Conservation (phyloP, 2,329 filamentous ascomycete species). For the Paradendryphiella salina region DNA sequence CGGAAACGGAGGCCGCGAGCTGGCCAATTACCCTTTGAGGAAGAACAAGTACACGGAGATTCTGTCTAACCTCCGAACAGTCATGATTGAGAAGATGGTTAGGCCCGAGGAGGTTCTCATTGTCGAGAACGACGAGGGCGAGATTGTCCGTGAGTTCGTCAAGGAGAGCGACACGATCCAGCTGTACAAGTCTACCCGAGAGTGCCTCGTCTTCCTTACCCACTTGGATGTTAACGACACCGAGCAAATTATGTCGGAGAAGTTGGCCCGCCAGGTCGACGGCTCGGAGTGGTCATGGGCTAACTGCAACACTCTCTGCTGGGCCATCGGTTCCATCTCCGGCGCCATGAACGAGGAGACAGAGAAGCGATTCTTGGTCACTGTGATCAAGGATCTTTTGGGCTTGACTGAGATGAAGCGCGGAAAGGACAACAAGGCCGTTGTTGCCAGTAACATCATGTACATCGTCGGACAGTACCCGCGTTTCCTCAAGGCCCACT, state of each 20-base stretch:
- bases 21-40: conserved; percentile 87
- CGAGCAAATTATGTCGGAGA: conserved; percentile 99
- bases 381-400: conserved; percentile 96
- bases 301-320: conserved; percentile 99
- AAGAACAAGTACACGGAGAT: conserved; percentile 99
- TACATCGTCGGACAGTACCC: conserved; percentile 99
- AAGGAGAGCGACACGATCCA: conserved; percentile 99
- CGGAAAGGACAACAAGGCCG: conserved; percentile 98
- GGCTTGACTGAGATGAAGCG: conserved; percentile 99
- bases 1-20: conserved; percentile 82
- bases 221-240: conserved; percentile 97
- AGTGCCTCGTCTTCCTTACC: conserved; percentile 95
- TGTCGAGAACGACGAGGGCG: conserved; percentile 99
- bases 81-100: conserved; percentile 99
- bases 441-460: conserved; percentile 99
- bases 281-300: conserved; percentile 98
- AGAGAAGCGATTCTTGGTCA: conserved; percentile 96
- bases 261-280: conserved; percentile 92
- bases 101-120: conserved; percentile 96
- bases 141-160: conserved; percentile 98
- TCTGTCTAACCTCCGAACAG: conserved; percentile 86
- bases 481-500: conserved; percentile 96
- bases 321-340: conserved; percentile 98
- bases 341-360: conserved; percentile 99
- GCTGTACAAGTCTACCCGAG: conserved; percentile 97